Base-by-base conservation (phyloP, 2,329 filamentous ascomycete species). In the Colletotrichum magnum region DNA sequence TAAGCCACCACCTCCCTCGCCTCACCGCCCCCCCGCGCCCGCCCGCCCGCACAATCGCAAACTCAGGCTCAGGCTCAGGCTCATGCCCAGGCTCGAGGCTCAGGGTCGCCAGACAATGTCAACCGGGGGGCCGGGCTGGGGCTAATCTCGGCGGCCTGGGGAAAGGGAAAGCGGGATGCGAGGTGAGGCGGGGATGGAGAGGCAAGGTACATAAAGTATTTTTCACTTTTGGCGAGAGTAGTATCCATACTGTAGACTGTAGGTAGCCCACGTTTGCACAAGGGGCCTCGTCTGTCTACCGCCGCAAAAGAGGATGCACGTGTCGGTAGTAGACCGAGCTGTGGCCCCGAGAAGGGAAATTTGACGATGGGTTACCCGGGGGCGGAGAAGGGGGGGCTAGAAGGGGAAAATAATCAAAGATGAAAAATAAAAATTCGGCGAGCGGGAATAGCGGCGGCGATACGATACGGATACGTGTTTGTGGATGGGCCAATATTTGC, bases 271-370 rank as follows among this genome's bases (percentile, higher is more conserved):
- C 39, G 50, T 53, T 47, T 10, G 50, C 39, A 62, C 58, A 21
- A 45, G 59, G 32, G 59, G 21, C 24, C 50, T 16, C 6, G 47
- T 43, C 24, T 28, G 54, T 58, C 18, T 54, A 18, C 62, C 50
- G 18, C 62, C 36, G 51, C 32, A 60, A 60, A 24, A 28, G 21
- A 47, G 56, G 43, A 66, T 43, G 56, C 62, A 66, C 62, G 62
- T 69, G 62, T 69, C 66, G 66, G 66, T 64, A 69, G 56, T 60
- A 60, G 62, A 39, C 66, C 66, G 66, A 69, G 66, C 66, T 56
- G 62, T 60, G 62, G 66, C 58, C 50, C 62, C 56, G 32, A 36
- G 50, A 45, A 26, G 32, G 62, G 51, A 60, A 60, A 66, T 60
- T 66, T 53, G 43, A 54, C 47, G 41, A 43, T 52, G 54, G 61